phyloP scores from a whole-genome alignment of 306 rosid species.

The Quercus alba region DNA sequence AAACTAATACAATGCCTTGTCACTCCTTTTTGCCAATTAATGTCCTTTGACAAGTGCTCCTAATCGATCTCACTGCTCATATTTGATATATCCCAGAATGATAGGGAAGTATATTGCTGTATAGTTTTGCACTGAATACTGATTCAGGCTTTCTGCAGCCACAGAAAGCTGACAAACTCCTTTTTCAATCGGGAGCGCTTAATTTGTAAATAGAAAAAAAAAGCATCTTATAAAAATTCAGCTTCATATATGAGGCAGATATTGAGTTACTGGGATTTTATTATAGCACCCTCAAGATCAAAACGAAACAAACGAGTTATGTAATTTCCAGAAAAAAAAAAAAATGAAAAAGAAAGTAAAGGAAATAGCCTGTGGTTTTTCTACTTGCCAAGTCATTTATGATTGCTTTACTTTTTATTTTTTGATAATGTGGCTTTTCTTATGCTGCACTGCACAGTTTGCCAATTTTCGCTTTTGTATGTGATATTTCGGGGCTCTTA shows the following conservation, averaged over 20 bases:
- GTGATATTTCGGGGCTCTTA: neutral
- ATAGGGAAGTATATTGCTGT: neutral
- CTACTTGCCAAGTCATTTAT: neutral
- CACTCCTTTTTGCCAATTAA: neutral
- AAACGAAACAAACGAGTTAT: neutral
- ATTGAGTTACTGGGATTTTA: neutral
- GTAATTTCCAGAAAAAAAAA: too few species aligned
- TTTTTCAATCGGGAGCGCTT: neutral
- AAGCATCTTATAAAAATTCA: neutral
- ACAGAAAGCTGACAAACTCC: neutral
- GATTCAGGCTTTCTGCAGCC: neutral
- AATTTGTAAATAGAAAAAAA: neutral
- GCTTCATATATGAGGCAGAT: neutral
- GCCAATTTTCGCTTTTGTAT: neutral
- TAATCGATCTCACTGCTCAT: neutral
- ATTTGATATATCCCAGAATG: conserved; percentile 4
- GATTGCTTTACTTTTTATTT: neutral
- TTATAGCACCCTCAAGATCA: neutral
- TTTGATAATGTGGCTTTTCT: neutral
- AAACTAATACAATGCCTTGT: neutral
- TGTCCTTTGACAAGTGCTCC: conserved; percentile 4
- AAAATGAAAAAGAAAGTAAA: too few species aligned
- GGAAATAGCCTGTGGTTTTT: neutral
- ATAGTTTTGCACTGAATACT: neutral
- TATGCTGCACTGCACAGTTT: neutral